Percentiles rank a stretch among this genome's conserved stretches.
Conservation (phyloP, 768 basidiomycete genomes). For the Phanerochaete carnosa region DNA sequence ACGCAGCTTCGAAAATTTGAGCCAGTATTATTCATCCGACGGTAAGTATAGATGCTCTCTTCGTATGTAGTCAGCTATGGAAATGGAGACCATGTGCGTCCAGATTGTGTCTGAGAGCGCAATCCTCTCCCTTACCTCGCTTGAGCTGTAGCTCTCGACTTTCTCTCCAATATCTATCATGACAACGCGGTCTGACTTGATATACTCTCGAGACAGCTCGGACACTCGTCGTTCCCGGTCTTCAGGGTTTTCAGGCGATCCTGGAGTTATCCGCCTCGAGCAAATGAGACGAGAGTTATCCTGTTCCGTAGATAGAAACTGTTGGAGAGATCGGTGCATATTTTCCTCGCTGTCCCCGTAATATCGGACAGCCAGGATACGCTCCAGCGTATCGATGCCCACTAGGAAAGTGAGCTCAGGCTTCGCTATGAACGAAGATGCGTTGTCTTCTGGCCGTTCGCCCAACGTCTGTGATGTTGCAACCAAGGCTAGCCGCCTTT, state of each 20-base stretch:
- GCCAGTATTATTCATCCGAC: neutral
- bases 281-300: constrained; percentile 66
- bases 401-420: constrained; percentile 59
- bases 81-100: constrained; percentile 42
- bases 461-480: neutral
- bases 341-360: constrained; percentile 46
- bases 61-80: constrained; percentile 50
- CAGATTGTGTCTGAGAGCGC: constrained; percentile 34
- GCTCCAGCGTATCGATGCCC: constrained; percentile 82
- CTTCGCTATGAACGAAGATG: neutral
- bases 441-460: neutral
- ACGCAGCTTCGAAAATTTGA: neutral
- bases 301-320: constrained; percentile 54
- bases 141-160: constrained; percentile 66
- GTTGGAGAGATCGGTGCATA: constrained; percentile 54
- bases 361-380: constrained; percentile 74
- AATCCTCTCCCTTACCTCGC: constrained; percentile 52
- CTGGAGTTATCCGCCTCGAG: constrained; percentile 46
- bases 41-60: constrained; percentile 42
- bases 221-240: constrained; percentile 25
- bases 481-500: constrained; percentile 27
- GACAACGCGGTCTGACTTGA: constrained; percentile 47
- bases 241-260: constrained; percentile 22
- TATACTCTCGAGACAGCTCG: constrained; percentile 44
- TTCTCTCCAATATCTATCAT: constrained; percentile 60